These are phyloP conservation scores for Leccinum longicurvipes DNA, from an alignment of 768 basidiomycete species.

Conservation along the genomic window DNA sequence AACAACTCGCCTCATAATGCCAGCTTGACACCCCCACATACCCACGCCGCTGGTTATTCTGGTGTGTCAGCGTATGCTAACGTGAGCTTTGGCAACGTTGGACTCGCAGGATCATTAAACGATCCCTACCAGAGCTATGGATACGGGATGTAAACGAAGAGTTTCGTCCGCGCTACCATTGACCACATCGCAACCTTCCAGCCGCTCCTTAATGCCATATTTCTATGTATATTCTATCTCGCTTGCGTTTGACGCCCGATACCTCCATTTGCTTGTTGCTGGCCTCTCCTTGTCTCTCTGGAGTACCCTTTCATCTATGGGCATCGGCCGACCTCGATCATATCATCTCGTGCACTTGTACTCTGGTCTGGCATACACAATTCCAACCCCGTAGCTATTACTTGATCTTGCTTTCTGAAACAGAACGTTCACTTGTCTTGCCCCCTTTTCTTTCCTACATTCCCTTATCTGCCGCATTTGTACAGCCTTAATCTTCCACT, in stretches of 20 bases:
- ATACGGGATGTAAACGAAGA: slow-evolving; percentile 68
- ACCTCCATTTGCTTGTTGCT: slow-evolving; percentile 32
- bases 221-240: slow-evolving; percentile 38
- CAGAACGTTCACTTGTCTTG: slow-evolving; percentile 30
- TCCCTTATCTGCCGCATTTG: slow-evolving; percentile 46
- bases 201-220: slow-evolving; percentile 31
- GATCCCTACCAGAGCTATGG: slow-evolving; percentile 81
- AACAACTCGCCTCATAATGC: slow-evolving; percentile 65
- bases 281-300: slow-evolving; percentile 39
- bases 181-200: slow-evolving; percentile 11
- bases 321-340: slow-evolving; percentile 40
- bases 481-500: slow-evolving; percentile 37
- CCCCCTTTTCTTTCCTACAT: slow-evolving; percentile 17
- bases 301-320: slow-evolving; percentile 33
- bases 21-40: slow-evolving; percentile 55
- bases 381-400: slow-evolving; percentile 35
- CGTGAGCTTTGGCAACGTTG: slow-evolving; percentile 49
- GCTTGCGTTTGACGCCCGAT: slow-evolving; percentile 33
- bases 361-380: slow-evolving; percentile 62
- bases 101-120: slow-evolving; percentile 51
- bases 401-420: slow-evolving; percentile 37
- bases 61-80: slow-evolving; percentile 51
- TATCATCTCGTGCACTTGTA: slow-evolving; percentile 64
- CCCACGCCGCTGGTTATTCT: slow-evolving; percentile 54
- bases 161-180: slow-evolving; percentile 26